Conservation (phyloP, 139 green algal species). For the Edaphochlamys debaryana region DNA sequence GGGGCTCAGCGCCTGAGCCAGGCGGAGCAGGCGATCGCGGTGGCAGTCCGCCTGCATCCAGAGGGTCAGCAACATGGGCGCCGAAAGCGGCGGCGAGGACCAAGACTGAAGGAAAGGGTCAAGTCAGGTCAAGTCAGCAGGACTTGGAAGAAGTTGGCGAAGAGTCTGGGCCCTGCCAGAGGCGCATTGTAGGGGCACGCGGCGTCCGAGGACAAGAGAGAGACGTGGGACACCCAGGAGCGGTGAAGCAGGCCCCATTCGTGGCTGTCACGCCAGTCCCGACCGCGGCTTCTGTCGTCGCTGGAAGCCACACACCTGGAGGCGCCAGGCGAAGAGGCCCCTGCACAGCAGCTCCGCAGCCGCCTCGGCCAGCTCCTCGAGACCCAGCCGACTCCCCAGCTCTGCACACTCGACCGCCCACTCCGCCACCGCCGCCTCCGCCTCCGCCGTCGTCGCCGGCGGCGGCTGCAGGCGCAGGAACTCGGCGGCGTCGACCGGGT, state of each 20-base stretch:
- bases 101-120: too few species aligned
- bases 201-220: too few species aligned
- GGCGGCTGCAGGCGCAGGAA: not conserved
- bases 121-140: too few species aligned
- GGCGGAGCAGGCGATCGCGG: not conserved
- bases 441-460: not conserved
- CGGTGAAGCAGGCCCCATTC: too few species aligned
- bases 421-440: not conserved
- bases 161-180: too few species aligned
- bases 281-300: too few species aligned
- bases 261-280: too few species aligned
- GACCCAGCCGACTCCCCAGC: not conserved
- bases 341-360: not conserved
- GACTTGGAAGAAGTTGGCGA: too few species aligned
- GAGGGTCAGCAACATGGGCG: not conserved
- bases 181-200: too few species aligned
- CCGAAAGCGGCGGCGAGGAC: too few species aligned
- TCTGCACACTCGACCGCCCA: constrained; percentile 6
- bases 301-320: constrained; percentile 30
- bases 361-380: not conserved
- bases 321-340: constrained; percentile 4
- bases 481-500: not conserved
- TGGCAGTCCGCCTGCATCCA: not conserved
- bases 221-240: too few species aligned
- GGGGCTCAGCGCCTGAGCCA: not conserved